Evolutionary conservation across 106 monocot genomes (phyloP).

Genomic region (Amphibolis antarctica): DNA sequence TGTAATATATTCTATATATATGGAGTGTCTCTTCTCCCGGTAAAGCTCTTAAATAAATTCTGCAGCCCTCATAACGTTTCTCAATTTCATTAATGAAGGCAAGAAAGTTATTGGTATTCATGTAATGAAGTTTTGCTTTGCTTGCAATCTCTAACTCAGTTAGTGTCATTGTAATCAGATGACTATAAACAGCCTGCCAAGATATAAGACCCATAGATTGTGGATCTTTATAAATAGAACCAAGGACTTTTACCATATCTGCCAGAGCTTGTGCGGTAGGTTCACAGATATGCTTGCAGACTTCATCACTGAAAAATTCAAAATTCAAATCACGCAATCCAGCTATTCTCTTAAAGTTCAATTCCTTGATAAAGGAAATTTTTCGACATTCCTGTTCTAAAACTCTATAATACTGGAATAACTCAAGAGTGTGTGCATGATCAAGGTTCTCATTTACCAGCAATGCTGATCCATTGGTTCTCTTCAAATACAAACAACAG

Average conservation of each 20-base stretch:
- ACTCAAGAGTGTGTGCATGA: constrained; percentile 43
- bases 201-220: constrained; percentile 46
- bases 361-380: constrained; percentile 43
- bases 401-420: constrained; percentile 54
- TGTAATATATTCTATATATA: constrained; percentile 39
- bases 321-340: constrained; percentile 60
- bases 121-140: constrained; percentile 12
- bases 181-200: constrained; percentile 61
- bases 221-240: constrained; percentile 34
- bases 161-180: constrained; percentile 39
- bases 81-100: constrained; percentile 39
- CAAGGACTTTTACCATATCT: constrained; percentile 47
- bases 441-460: constrained; percentile 9
- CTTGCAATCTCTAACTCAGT: constrained; percentile 37
- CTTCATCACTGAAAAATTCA: constrained; percentile 70
- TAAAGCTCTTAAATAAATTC: constrained; percentile 44
- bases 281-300: constrained; percentile 48
- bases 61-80: constrained; percentile 46
- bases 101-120: constrained; percentile 32
- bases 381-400: constrained; percentile 77
- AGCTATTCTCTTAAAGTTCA: constrained; percentile 86
- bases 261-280: constrained; percentile 62
- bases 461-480: constrained; percentile 22
- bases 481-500: constrained; percentile 42
- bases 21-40: constrained; percentile 28